Conservation (phyloP, 768 basidiomycete species). For the Mrakia hoshinonis region DNA sequence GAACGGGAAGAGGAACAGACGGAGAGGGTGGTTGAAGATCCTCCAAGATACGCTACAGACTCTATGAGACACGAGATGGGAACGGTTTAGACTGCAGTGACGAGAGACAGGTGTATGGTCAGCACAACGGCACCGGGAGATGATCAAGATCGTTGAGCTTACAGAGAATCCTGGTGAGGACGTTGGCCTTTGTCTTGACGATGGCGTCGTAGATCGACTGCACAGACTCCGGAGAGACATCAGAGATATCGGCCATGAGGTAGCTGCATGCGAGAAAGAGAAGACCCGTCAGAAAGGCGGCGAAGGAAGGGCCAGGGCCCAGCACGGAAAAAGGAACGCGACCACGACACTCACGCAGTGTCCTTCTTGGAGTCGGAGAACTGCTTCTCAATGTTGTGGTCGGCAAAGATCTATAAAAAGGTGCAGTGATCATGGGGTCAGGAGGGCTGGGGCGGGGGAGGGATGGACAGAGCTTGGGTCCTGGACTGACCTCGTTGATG, state of each 20-base stretch:
- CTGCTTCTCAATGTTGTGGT: constrained; percentile 98
- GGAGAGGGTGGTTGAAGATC: too few relatives aligned
- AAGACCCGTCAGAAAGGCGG: not conserved
- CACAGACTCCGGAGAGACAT: constrained; percentile 73
- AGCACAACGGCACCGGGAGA: not conserved
- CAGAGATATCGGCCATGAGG: constrained; percentile 91
- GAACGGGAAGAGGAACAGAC: too few relatives aligned
- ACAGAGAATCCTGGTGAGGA: constrained; percentile 73
- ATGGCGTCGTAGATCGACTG: constrained; percentile 69
- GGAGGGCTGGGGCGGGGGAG: too few relatives aligned
- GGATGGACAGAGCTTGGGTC: too few relatives aligned
- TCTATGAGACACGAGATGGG: not conserved
- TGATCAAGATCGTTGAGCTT: constrained; percentile 20
- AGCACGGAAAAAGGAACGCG: not conserved
- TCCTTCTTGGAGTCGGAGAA: constrained; percentile 64
- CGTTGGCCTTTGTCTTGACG: constrained; percentile 69
- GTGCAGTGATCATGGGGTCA: too few relatives aligned
- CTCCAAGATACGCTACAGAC: too few relatives aligned
- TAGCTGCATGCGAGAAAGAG: constrained; percentile 47
- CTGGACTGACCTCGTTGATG: constrained; percentile 71
- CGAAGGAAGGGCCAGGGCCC: not conserved
- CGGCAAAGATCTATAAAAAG: constrained; percentile 56
- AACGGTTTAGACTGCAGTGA: not conserved
- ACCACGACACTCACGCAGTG: constrained; percentile 30
- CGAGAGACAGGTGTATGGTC: not conserved